Percentiles rank a stretch among this genome's conserved stretches.
phyloP scores from a whole-genome alignment of 306 rosid species.

The Medicago truncatula region MtrunA17r5.0-ANR NC_053043.1:49940001-49940500 shows the following conservation, averaged over 20 bases:
- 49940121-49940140: background rate
- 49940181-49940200: background rate
- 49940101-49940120: conserved; percentile 2
- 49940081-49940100: background rate
- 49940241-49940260: background rate
- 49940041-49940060: background rate
- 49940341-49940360: no score
- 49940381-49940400: background rate
- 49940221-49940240: background rate
- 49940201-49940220: background rate
- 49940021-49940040: background rate
- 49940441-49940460: background rate
- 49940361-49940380: background rate
- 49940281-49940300: no score
- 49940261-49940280: background rate
- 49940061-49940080: background rate
- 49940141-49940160: background rate
- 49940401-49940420: conserved; percentile 1
- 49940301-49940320: no score
- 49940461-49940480: no score
- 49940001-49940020: background rate
- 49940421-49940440: conserved; percentile 26
- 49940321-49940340: no score
- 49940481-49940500: no score
- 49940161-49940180: background rate